Evolutionary conservation across 78 protist species (phyloP), one percentile per base, ranked within the genome.

Genomic region (Chrysochromulina tobinii): DNA sequence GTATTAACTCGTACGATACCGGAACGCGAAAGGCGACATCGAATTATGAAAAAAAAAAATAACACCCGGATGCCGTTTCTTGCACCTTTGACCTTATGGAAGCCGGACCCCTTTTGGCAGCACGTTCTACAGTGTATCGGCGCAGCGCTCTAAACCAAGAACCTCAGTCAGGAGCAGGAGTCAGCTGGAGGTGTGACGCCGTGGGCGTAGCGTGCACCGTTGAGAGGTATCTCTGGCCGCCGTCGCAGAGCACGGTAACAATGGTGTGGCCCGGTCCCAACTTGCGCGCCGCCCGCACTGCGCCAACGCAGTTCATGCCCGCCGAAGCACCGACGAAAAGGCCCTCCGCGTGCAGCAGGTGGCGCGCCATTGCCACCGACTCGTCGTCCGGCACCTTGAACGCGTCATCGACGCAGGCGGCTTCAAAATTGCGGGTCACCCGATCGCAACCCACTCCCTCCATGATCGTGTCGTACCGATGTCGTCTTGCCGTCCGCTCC

Each of bases 291-390:
- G 90, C 68, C 59, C 89, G 89, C 17, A 94, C 95, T 7, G 96
- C 97, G 25, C 94, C 98, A 21, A 77, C 94, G 64, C 92, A 88
- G 68, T 96, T 96, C 79, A 96, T 51, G 38, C 96, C 97, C 3
- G 94, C 21, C 17, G 97, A 95, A 14, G 92, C 86, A 59, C 98
- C 98, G 27, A 96, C 92, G 88, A 95, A 96, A 53, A 96, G 54
- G 57, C 96, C 97, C 75, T 96, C 77, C 9, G 53, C 27, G 17
- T 57, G 81, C 23, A 95, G 59, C 84, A 96, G 92, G 87, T 89
- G 92, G 81, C 84, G 94, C 2, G 96, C 95, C 96, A 96, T 95
- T 50, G 91, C 94, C 0, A 95, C 87, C 54, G 97, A 95, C 27
- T 95, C 95, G 18, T 81, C 86, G 87, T 95, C 98, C 51, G 91